A percentile compares a stretch with the other conserved stretches of the same genome.
phyloP scores from a whole-genome alignment of 768 basidiomycete genomes.

The Bullera alba region DNA sequence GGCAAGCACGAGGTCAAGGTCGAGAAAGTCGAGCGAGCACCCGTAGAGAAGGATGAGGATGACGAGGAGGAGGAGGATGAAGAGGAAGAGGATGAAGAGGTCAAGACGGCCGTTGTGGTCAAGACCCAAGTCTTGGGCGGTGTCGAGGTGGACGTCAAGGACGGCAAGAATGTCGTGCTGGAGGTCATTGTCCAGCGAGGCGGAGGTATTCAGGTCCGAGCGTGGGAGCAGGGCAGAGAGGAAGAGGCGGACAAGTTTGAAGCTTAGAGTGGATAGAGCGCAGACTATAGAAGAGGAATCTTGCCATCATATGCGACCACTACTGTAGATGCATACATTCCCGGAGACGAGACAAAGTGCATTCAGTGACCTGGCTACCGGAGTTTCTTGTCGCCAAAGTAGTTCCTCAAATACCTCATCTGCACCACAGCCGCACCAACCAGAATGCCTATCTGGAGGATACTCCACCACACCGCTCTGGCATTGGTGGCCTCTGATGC shows the following conservation, averaged over 20 bases:
- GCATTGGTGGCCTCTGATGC: slow-evolving; percentile 84
- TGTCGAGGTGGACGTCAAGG: slow-evolving; percentile 25
- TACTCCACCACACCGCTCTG: slow-evolving; percentile 89
- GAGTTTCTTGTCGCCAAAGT: slow-evolving; percentile 40
- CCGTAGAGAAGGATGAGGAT: slow-evolving; percentile 26
- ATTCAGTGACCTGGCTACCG: slow-evolving; percentile 6
- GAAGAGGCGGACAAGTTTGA: slow-evolving; percentile 21
- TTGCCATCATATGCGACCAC: not conserved
- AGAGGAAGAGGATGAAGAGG: slow-evolving; percentile 45
- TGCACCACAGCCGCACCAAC: slow-evolving; percentile 88
- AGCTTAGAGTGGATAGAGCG: slow-evolving; percentile 5
- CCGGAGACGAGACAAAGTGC: not conserved
- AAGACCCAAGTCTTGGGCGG: slow-evolving; percentile 33
- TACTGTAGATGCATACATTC: not conserved
- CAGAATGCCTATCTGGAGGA: slow-evolving; percentile 77
- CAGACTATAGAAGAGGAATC: not conserved
- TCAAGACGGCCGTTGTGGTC: slow-evolving; percentile 37
- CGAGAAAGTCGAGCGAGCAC: slow-evolving; percentile 35
- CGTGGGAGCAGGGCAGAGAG: slow-evolving; percentile 41
- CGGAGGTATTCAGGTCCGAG: slow-evolving; percentile 29
- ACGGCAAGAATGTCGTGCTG: slow-evolving; percentile 25
- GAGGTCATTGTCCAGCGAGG: slow-evolving; percentile 36
- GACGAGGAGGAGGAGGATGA: slow-evolving; percentile 33
- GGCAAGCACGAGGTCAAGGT: slow-evolving; percentile 47
- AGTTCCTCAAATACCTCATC: slow-evolving; percentile 77